These are phyloP conservation scores for Metarhizium brunneum DNA, from an alignment of 2,329 filamentous ascomycete genomes.

Conservation along the genomic window DNA sequence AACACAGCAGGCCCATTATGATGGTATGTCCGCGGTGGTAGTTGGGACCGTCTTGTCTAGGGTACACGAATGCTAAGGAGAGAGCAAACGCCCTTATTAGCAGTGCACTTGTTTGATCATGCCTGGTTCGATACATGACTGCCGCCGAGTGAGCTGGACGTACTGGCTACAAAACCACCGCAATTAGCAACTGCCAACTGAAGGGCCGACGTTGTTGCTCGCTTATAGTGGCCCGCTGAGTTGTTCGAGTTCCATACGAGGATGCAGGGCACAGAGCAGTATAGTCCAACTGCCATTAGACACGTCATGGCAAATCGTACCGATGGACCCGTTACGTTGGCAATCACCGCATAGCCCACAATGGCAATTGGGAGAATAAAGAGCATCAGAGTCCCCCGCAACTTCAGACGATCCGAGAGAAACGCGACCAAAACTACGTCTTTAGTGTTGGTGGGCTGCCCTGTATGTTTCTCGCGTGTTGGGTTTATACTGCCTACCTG, in stretches of 20 bases:
- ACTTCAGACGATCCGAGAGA: constrained; percentile 49
- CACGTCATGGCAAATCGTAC: constrained; percentile 59
- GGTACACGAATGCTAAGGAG: constrained; percentile 47
- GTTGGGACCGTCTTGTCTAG: constrained; percentile 42
- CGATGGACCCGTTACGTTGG: constrained; percentile 39
- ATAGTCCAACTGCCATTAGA: constrained; percentile 57
- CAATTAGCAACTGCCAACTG: constrained; percentile 59
- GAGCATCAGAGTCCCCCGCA: constrained; percentile 54
- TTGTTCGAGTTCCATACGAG: constrained; percentile 61
- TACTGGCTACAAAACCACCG: constrained; percentile 56
- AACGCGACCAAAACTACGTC: constrained; percentile 41
- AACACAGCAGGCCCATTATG: constrained; percentile 49
- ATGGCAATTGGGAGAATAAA: constrained; percentile 55
- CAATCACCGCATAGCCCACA: constrained; percentile 55
- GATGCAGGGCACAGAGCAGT: constrained; percentile 52
- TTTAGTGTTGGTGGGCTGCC: background rate
- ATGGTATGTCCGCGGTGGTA: constrained; percentile 54
- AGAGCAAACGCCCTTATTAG: background rate
- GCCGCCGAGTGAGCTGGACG: constrained; percentile 8
- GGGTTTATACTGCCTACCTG: background rate
- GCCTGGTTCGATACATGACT: background rate
- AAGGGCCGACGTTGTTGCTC: constrained; percentile 55
- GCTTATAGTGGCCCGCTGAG: constrained; percentile 59
- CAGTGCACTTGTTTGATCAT: background rate
- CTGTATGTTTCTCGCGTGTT: background rate